A percentile compares a stretch with the other conserved stretches of the same genome.
These are phyloP conservation scores for Melanogaster broomeanus DNA, from an alignment of 768 basidiomycete genomes.

Conservation along the genomic window DNA sequence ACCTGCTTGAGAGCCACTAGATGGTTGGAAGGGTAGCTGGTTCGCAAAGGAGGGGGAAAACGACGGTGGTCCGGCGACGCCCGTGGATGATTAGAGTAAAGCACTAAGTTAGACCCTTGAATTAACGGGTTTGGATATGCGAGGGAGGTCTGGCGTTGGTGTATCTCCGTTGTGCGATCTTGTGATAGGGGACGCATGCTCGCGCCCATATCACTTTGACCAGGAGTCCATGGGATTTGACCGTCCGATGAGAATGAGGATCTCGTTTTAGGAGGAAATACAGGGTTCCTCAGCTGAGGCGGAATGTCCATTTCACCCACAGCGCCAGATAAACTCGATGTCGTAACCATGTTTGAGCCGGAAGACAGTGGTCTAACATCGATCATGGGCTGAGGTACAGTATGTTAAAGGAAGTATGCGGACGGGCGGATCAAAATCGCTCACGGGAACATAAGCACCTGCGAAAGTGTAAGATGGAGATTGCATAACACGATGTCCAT, in stretches of 20 bases:
- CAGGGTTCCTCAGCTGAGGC: slow-evolving; percentile 32
- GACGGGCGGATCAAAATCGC: slow-evolving; percentile 20
- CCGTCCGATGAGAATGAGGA: slow-evolving; percentile 14
- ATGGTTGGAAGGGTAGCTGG: slow-evolving; percentile 7
- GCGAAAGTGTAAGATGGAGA: slow-evolving; percentile 31
- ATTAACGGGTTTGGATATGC: slow-evolving; percentile 17
- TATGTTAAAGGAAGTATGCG: slow-evolving; percentile 5
- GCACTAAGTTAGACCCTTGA: slow-evolving; percentile 18
- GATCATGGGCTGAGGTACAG: slow-evolving; percentile 26
- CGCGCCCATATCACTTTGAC: neutral
- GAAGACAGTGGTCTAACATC: slow-evolving; percentile 33
- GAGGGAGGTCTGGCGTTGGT: slow-evolving; percentile 27
- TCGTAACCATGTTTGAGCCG: slow-evolving; percentile 44
- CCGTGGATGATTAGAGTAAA: slow-evolving; percentile 18
- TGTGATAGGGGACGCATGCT: slow-evolving; percentile 17
- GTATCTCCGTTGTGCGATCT: slow-evolving; percentile 22
- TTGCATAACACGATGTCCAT: slow-evolving; percentile 36
- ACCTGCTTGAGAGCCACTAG: neutral
- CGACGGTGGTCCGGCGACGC: slow-evolving; percentile 8
- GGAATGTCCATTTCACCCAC: slow-evolving; percentile 55
- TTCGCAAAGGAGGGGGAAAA: slow-evolving; percentile 1
- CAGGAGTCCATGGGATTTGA: slow-evolving; percentile 5
- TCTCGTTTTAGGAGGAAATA: slow-evolving; percentile 22
- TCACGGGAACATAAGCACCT: slow-evolving; percentile 38
- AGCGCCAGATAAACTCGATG: slow-evolving; percentile 59